These are phyloP conservation scores for Colletotrichum trifolii DNA, from an alignment of 2,329 filamentous ascomycete genomes.

Conservation along the genomic window DNA sequence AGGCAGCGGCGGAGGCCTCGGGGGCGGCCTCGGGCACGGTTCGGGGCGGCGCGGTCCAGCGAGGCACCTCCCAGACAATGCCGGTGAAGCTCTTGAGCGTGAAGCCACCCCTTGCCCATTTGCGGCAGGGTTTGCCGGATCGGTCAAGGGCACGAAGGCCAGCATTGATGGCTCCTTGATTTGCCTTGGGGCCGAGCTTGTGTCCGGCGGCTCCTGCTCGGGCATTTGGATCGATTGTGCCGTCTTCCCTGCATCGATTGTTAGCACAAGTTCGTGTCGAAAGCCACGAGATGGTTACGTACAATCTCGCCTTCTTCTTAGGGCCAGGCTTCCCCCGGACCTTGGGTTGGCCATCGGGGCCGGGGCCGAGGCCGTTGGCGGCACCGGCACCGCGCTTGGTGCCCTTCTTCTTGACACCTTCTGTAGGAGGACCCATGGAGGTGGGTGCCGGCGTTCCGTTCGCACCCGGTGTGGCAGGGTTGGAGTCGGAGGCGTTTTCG, in stretches of 20 bases:
- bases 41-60: slow-evolving; percentile 83
- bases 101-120: slow-evolving; percentile 87
- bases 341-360: slow-evolving; percentile 73
- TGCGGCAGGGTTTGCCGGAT: slow-evolving; percentile 89
- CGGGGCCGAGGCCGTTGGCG: slow-evolving; percentile 69
- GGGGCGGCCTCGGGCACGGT: slow-evolving; percentile 57
- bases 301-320: slow-evolving; percentile 96
- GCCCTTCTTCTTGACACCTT: slow-evolving; percentile 80
- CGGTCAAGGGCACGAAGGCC: slow-evolving; percentile 93
- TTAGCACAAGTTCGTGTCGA: slow-evolving; percentile 23
- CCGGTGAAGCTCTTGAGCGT: slow-evolving; percentile 93
- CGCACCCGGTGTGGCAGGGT: slow-evolving; percentile 67
- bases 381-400: slow-evolving; percentile 75
- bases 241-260: slow-evolving; percentile 65
- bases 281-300: slow-evolving; percentile 57
- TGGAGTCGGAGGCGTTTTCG: slow-evolving; percentile 70
- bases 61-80: slow-evolving; percentile 80
- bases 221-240: slow-evolving; percentile 68
- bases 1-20: slow-evolving; percentile 58
- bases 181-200: slow-evolving; percentile 95
- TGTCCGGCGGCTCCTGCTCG: slow-evolving; percentile 65
- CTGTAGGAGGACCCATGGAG: slow-evolving; percentile 69
- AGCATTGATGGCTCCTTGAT: slow-evolving; percentile 97
- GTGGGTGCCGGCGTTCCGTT: slow-evolving; percentile 66
- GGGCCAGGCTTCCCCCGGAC: slow-evolving; percentile 89